These are phyloP conservation scores for Thermothielavioides terrestris DNA, from an alignment of 495 filamentous ascomycete species.

Conservation along the genomic window DNA sequence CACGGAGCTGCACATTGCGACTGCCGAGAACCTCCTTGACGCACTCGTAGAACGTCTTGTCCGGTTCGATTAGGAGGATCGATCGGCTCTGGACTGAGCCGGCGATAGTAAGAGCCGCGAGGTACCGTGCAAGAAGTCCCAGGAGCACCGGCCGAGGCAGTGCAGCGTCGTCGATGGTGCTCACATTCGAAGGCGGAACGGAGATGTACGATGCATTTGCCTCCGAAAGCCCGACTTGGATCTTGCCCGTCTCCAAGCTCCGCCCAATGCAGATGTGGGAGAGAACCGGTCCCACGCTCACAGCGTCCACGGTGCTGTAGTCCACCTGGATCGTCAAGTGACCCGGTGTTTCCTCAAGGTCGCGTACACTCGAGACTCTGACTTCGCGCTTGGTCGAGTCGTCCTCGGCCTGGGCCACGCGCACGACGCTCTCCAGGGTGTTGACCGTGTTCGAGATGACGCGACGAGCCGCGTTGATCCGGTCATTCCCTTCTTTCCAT, in stretches of 20 bases:
- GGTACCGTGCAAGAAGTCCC: constrained; percentile 18
- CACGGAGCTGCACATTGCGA: constrained; percentile 9
- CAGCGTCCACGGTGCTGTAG: constrained; percentile 28
- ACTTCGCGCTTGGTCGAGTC: constrained; percentile 14
- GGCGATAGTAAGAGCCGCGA: constrained; percentile 15
- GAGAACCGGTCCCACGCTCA: constrained; percentile 8
- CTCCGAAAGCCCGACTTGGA: constrained; percentile 23
- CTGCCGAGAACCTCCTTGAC: constrained; percentile 16
- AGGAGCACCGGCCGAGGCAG: constrained; percentile 9
- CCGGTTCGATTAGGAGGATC: constrained; percentile 29
- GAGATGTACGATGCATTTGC: constrained; percentile 26
- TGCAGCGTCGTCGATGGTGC: background rate
- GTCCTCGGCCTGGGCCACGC: constrained; percentile 8
- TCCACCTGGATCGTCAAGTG: constrained; percentile 23
- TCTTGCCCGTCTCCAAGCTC: constrained; percentile 13
- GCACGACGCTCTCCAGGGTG: constrained; percentile 22
- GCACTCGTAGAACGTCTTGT: constrained; percentile 23
- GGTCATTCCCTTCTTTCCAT: constrained; percentile 29
- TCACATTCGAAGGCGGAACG: background rate
- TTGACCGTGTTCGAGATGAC: constrained; percentile 24
- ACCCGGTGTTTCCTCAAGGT: background rate
- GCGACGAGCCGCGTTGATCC: constrained; percentile 31
- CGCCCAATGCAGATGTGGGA: constrained; percentile 28
- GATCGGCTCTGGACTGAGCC: background rate
- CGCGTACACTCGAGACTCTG: background rate